phyloP scores from a whole-genome alignment of 2,329 filamentous ascomycete genomes.

The Stachybotrys chlorohalonatus region DNA sequence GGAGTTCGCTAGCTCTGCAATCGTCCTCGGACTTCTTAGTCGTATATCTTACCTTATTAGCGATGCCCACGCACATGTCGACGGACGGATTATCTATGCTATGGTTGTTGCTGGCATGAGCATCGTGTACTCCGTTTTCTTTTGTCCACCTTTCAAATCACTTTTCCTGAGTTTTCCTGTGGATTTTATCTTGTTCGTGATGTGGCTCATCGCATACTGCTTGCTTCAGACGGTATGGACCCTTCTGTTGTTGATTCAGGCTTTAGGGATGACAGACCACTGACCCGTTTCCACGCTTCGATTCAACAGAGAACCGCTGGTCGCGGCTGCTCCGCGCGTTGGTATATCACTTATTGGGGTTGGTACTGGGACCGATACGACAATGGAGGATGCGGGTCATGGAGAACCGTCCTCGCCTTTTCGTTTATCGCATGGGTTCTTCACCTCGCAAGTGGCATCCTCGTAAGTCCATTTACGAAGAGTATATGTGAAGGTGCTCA shows the following conservation, averaged over 20 bases:
- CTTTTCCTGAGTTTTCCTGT: constrained; percentile 8
- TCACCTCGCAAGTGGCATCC: not conserved
- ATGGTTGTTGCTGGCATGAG: constrained; percentile 10
- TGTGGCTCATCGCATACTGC: constrained; percentile 11
- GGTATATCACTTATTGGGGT: not conserved
- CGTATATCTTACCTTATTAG: constrained; percentile 6
- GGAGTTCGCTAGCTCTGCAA: constrained; percentile 5
- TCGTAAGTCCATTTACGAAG: not conserved
- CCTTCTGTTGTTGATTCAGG: not conserved
- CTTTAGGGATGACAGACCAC: too few relatives aligned
- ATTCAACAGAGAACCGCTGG: not conserved
- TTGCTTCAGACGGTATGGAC: constrained; percentile 2
- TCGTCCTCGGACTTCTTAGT: constrained; percentile 8
- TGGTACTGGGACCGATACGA: not conserved
- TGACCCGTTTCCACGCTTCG: not conserved
- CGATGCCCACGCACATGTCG: not conserved
- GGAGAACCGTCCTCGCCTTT: not conserved
- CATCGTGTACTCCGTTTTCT: constrained; percentile 10
- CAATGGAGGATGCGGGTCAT: not conserved
- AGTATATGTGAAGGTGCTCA: not conserved
- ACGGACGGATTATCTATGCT: constrained; percentile 9
- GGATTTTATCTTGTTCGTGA: constrained; percentile 10
- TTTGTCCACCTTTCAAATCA: constrained; percentile 5
- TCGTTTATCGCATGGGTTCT: not conserved
- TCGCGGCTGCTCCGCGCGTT: not conserved